Evolutionary conservation across 768 basidiomycete species (phyloP).

Genomic region (Rhodosporidiobolus sp.): DNA sequence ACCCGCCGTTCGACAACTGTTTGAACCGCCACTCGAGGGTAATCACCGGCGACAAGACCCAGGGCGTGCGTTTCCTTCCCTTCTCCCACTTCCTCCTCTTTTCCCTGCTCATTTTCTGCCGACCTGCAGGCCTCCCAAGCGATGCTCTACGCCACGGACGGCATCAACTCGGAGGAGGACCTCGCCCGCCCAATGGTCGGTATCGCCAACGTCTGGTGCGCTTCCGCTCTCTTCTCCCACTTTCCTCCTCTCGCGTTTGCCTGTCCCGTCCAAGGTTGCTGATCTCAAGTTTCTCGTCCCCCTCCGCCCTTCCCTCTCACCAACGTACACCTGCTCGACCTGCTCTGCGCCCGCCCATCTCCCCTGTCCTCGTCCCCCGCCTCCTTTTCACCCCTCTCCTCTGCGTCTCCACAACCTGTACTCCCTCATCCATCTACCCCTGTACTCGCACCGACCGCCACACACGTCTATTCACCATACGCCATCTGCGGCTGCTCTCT

Average conservation of each 20-base stretch:
- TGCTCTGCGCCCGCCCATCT: too few species aligned
- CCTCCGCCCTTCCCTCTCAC: too few species aligned
- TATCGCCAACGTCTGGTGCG: constrained; percentile 91
- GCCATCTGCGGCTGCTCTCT: too few species aligned
- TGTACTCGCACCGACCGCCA: too few species aligned
- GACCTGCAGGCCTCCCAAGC: constrained; percentile 58
- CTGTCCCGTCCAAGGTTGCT: not conserved
- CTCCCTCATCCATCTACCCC: too few species aligned
- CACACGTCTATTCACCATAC: too few species aligned
- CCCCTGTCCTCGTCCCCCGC: not conserved
- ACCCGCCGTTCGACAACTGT: constrained; percentile 2
- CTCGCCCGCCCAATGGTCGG: constrained; percentile 97
- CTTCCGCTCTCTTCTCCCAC: constrained; percentile 14
- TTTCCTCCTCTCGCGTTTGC: not conserved
- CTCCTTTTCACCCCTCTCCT: too few species aligned
- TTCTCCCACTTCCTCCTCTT: not conserved
- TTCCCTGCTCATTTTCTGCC: not conserved
- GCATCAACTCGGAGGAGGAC: constrained; percentile 72
- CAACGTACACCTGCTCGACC: too few species aligned
- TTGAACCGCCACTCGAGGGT: constrained; percentile 68
- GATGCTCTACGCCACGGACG: constrained; percentile 99
- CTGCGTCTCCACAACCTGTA: too few species aligned
- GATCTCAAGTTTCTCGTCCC: too few species aligned
- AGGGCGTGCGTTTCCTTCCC: constrained; percentile 55
- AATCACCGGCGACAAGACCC: constrained; percentile 86